Conservation (phyloP, 305 asterid genomes). For the Fraxinus baroniana region DNA sequence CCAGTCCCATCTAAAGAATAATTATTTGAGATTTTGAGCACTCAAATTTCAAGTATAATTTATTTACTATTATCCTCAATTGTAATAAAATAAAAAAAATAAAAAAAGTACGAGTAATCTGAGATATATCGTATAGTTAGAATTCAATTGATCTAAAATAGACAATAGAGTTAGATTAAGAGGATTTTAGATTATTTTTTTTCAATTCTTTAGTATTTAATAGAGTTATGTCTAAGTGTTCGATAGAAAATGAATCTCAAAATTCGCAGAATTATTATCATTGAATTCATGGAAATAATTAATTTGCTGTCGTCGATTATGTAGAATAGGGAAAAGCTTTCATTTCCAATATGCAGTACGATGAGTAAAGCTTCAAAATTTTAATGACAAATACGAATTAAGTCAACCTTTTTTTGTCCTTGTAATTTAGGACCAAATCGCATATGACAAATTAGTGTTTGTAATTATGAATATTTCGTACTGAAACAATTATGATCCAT, state of each 20-base stretch:
- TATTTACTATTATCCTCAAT: background rate
- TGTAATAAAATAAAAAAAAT: no score
- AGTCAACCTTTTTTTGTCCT: background rate
- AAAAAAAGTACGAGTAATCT: no score
- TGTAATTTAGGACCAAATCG: background rate
- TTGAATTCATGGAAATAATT: background rate
- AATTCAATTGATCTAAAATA: no score
- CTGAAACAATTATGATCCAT: no score
- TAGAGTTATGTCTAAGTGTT: no score
- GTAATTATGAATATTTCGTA: background rate
- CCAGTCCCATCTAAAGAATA: slow-evolving; percentile 12
- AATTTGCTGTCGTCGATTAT: no score
- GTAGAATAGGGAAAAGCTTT: background rate
- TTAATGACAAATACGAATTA: background rate
- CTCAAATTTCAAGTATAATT: background rate
- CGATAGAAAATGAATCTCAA: no score
- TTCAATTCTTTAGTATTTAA: background rate
- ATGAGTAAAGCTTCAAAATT: background rate
- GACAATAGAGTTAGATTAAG: no score
- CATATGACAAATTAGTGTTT: background rate
- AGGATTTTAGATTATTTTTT: no score
- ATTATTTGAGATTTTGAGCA: background rate
- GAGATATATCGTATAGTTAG: background rate
- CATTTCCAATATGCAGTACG: background rate
- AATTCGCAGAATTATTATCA: background rate